Evolutionary conservation across 371 early-diverging fungal genomes (phyloP).

Genomic region (Saksenaea vasiformis): DNA sequence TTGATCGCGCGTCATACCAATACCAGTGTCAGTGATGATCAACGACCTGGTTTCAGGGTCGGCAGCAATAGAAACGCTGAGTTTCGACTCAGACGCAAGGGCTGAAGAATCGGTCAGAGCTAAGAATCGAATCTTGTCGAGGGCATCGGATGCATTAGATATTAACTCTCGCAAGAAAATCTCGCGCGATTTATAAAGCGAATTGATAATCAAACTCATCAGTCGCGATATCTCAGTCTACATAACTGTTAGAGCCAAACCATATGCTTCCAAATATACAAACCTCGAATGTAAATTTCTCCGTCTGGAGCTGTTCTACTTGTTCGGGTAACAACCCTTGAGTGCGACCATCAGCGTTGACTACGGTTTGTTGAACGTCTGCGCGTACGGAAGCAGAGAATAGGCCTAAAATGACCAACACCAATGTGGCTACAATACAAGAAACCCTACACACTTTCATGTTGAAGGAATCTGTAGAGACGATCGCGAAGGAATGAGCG

Average conservation of each 20-base stretch:
- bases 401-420: conserved; percentile 4
- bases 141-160: conserved; percentile 95
- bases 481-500: background rate
- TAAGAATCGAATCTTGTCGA: conserved; percentile 90
- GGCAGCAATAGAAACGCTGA: conserved; percentile 76
- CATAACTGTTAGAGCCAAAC: background rate
- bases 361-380: conserved; percentile 14
- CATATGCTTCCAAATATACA: background rate
- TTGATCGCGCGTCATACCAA: conserved; percentile 96
- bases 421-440: background rate
- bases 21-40: conserved; percentile 90
- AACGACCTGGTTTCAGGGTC: conserved; percentile 70
- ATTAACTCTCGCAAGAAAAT: conserved; percentile 97
- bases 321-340: conserved; percentile 33
- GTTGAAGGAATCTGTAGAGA: background rate
- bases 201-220: conserved; percentile 92
- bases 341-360: conserved; percentile 15
- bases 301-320: conserved; percentile 31
- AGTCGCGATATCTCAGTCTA: conserved; percentile 81
- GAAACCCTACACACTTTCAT: conserved; percentile 5
- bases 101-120: conserved; percentile 71
- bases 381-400: background rate
- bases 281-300: conserved; percentile 47
- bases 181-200: conserved; percentile 84
- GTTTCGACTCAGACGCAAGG: conserved; percentile 54